Evolutionary conservation across 2,329 filamentous ascomycete genomes (phyloP).

Genomic region (Venturia asperata): DNA sequence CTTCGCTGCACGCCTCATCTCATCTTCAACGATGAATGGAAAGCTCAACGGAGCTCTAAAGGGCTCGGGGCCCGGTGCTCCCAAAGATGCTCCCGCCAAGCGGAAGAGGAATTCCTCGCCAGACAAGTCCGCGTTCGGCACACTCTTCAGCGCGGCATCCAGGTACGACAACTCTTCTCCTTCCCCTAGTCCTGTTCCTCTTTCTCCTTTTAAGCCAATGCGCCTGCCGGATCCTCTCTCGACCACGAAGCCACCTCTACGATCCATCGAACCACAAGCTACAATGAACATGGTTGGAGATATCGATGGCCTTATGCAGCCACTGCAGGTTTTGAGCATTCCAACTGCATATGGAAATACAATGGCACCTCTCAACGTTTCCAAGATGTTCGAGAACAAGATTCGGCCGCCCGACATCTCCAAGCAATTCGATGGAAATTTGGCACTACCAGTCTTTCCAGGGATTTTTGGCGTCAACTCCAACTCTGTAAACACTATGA

Average conservation of each 20-base stretch:
- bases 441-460: neutral
- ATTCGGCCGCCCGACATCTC: neutral
- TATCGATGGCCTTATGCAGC: neutral
- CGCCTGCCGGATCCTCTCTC: neutral
- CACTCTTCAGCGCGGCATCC: slow-evolving; percentile 29
- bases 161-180: slow-evolving; percentile 25
- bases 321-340: neutral
- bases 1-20: neutral
- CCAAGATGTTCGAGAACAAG: slow-evolving; percentile 15
- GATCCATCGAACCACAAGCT: neutral
- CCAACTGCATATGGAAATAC: neutral
- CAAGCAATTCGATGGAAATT: neutral
- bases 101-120: slow-evolving; percentile 10
- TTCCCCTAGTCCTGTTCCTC: neutral
- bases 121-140: neutral
- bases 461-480: neutral
- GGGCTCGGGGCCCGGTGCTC: neutral
- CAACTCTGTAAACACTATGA: neutral
- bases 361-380: slow-evolving; percentile 15
- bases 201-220: neutral
- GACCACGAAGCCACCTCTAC: neutral
- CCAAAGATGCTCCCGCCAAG: neutral
- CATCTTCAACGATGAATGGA: slow-evolving; percentile 1
- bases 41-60: slow-evolving; percentile 16
- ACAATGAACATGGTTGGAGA: slow-evolving; percentile 12